A percentile compares a stretch with the other conserved stretches of the same genome.
Evolutionary conservation across 2,329 filamentous ascomycete species (phyloP).

Genomic region (Magnaporthiopsis incrustans): DNA sequence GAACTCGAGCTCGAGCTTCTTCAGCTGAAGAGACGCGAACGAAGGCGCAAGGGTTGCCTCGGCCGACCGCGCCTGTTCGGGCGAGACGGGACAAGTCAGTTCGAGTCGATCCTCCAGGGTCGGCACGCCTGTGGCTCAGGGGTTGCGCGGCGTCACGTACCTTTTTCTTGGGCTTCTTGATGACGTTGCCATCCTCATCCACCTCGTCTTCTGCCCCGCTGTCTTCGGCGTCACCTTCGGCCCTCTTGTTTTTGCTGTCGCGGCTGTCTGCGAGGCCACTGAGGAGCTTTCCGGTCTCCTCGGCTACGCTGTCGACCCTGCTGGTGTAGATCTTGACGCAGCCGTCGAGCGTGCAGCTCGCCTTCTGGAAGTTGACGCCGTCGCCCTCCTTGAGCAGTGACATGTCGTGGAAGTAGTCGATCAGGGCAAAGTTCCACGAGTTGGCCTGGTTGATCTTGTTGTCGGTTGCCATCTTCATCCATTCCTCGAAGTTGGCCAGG

Average conservation of each 20-base stretch:
- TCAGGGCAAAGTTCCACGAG: slow-evolving; percentile 99
- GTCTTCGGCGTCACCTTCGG: slow-evolving; percentile 55
- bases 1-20: slow-evolving; percentile 97
- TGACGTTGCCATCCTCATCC: slow-evolving; percentile 36
- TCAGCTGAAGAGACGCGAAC: slow-evolving; percentile 81
- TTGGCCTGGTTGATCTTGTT: slow-evolving; percentile 98
- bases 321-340: slow-evolving; percentile 99
- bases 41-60: slow-evolving; percentile 89
- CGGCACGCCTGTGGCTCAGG: not conserved
- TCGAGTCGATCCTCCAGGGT: not conserved
- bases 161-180: slow-evolving; percentile 66
- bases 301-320: slow-evolving; percentile 94
- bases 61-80: slow-evolving; percentile 61
- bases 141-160: slow-evolving; percentile 33
- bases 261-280: slow-evolving; percentile 88
- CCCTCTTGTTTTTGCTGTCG: slow-evolving; percentile 64
- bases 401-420: slow-evolving; percentile 99
- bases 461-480: slow-evolving; percentile 99
- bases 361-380: slow-evolving; percentile 96
- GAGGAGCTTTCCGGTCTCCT: slow-evolving; percentile 88
- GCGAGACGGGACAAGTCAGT: not conserved
- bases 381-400: slow-evolving; percentile 92
- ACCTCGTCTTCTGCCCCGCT: slow-evolving; percentile 55
- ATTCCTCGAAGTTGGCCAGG: slow-evolving; percentile 96
- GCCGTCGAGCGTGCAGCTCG: slow-evolving; percentile 92